Evolutionary conservation across 2,329 filamentous ascomycete genomes (phyloP).

Genomic region (Sodiomyces alkalinus): DNA sequence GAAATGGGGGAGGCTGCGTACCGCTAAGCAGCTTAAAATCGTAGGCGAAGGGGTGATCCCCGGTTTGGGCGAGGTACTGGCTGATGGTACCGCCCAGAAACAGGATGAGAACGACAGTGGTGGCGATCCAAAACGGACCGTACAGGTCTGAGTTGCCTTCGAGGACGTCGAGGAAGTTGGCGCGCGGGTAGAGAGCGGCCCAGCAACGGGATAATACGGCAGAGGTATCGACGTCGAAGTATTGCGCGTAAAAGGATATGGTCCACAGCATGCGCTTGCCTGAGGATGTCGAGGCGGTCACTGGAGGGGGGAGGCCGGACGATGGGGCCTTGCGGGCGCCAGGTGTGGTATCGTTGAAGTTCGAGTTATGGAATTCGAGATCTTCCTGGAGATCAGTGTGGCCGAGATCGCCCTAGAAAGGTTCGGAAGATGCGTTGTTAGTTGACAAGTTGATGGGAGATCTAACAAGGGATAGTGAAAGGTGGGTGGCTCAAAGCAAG

Average conservation of each 20-base stretch:
- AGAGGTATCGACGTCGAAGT: slow-evolving; percentile 94
- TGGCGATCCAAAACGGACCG: slow-evolving; percentile 97
- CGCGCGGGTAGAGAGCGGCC: slow-evolving; percentile 76
- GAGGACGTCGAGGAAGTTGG: slow-evolving; percentile 91
- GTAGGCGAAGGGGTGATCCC: slow-evolving; percentile 67
- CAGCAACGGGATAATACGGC: slow-evolving; percentile 78
- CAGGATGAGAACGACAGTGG: slow-evolving; percentile 87
- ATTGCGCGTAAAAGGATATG: slow-evolving; percentile 87
- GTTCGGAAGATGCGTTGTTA: no score
- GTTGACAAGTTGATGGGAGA: no score
- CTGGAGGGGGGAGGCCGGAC: slow-evolving; percentile 38
- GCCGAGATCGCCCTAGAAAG: slow-evolving; percentile 73
- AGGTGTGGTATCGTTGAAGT: slow-evolving; percentile 50
- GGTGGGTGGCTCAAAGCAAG: background rate
- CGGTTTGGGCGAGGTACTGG: slow-evolving; percentile 61
- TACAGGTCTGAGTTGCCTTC: slow-evolving; percentile 96
- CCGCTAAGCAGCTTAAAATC: slow-evolving; percentile 83
- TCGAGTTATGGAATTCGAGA: slow-evolving; percentile 94
- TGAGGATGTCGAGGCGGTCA: slow-evolving; percentile 28
- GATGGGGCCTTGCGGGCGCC: slow-evolving; percentile 30
- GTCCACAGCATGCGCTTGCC: slow-evolving; percentile 84
- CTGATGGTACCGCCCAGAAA: slow-evolving; percentile 93
- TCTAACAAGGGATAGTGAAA: no score
- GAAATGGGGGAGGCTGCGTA: slow-evolving; percentile 18
- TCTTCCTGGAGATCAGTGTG: slow-evolving; percentile 98